A percentile compares a stretch with the other conserved stretches of the same genome.
Evolutionary conservation across 306 rosid species (phyloP).

Genomic region (Lathyrus sativus): DNA sequence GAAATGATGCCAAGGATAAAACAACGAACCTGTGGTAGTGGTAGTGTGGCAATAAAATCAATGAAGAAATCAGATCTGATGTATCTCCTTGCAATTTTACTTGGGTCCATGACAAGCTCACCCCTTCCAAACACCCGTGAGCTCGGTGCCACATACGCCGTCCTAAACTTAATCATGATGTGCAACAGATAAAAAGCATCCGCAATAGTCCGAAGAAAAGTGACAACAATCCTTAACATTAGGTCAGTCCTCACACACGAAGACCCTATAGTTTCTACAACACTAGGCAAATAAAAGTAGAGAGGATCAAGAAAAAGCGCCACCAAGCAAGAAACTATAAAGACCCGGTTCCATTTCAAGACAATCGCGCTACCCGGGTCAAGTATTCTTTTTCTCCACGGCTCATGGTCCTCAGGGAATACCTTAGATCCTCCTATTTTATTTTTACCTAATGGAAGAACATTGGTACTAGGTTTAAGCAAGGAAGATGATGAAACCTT

Average conservation of each 20-base stretch:
- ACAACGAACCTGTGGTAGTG: slow-evolving; percentile 84
- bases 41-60: slow-evolving; percentile 87
- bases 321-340: slow-evolving; percentile 80
- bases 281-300: slow-evolving; percentile 80
- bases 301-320: slow-evolving; percentile 83
- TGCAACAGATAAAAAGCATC: slow-evolving; percentile 86
- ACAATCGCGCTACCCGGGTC: slow-evolving; percentile 91
- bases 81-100: slow-evolving; percentile 79
- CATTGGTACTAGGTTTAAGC: slow-evolving; percentile 47
- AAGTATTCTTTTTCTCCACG: slow-evolving; percentile 77
- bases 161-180: slow-evolving; percentile 83
- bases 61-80: slow-evolving; percentile 90
- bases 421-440: slow-evolving; percentile 66
- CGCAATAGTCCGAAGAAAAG: slow-evolving; percentile 83
- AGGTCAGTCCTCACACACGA: slow-evolving; percentile 75
- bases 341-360: slow-evolving; percentile 88
- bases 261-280: slow-evolving; percentile 42
- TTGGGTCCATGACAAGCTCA: slow-evolving; percentile 96
- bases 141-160: slow-evolving; percentile 91
- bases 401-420: slow-evolving; percentile 74
- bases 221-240: slow-evolving; percentile 70
- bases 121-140: slow-evolving; percentile 97
- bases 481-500: slow-evolving; percentile 56
- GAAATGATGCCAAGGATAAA: no score
- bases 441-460: slow-evolving; percentile 49